Percentiles rank a stretch among this genome's conserved stretches.
phyloP scores from a whole-genome alignment of 305 asterid species.

The Solanum hybrid region DNA sequence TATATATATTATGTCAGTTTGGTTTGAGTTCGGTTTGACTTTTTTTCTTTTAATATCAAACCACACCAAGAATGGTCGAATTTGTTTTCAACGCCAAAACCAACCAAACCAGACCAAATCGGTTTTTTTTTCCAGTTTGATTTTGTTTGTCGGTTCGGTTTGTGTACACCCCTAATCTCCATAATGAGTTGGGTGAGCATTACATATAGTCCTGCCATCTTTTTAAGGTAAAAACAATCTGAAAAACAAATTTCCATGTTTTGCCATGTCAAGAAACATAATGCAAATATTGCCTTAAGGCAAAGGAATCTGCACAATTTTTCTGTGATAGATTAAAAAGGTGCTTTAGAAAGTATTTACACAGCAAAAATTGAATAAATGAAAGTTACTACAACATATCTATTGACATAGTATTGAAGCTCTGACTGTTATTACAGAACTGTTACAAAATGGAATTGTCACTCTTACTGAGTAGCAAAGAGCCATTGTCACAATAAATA shows the following conservation, averaged over 20 bases:
- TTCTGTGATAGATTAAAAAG: background rate
- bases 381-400: background rate
- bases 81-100: too few species aligned
- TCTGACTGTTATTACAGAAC: background rate
- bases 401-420: background rate
- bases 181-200: too few species aligned
- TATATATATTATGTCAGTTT: too few species aligned
- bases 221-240: background rate
- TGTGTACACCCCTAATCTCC: too few species aligned
- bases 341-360: background rate
- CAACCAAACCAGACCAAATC: too few species aligned
- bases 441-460: background rate
- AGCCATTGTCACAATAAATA: background rate
- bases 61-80: too few species aligned
- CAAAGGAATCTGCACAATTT: background rate
- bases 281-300: background rate
- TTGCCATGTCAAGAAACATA: background rate
- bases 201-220: background rate
- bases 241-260: background rate
- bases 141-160: too few species aligned
- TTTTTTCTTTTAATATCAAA: too few species aligned
- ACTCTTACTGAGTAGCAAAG: background rate
- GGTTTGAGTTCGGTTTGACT: too few species aligned
- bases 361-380: background rate
- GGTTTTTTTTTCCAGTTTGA: too few species aligned